Percentiles rank a stretch among this genome's conserved stretches.
Evolutionary conservation across 768 basidiomycete genomes (phyloP).

Genomic region (Clitopilus passeckerianus): DNA sequence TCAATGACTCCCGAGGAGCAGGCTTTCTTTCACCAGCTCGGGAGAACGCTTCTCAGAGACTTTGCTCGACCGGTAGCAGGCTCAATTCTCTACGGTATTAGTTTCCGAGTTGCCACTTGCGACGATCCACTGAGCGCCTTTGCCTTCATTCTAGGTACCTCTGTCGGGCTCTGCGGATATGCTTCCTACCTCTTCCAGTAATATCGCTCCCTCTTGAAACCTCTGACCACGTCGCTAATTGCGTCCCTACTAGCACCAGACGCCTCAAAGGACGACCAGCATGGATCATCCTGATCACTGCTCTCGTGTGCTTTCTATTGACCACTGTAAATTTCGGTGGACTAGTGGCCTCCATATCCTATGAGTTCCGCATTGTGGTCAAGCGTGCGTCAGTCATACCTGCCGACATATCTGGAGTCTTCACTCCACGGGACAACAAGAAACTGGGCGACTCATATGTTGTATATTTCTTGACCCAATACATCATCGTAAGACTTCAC

Average conservation of each 20-base stretch:
- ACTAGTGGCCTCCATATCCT: background rate
- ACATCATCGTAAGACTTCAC: background rate
- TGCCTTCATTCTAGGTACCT: background rate
- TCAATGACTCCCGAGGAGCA: background rate
- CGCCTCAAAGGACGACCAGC: background rate
- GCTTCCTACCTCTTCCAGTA: background rate
- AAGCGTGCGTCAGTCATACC: background rate
- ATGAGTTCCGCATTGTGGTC: background rate
- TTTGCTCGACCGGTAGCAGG: background rate
- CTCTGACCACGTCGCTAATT: background rate
- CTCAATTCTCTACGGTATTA: background rate
- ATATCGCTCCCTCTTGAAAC: background rate
- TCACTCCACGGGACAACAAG: background rate
- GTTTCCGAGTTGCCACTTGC: no score
- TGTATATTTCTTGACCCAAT: background rate
- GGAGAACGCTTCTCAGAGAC: background rate
- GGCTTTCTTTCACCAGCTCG: background rate
- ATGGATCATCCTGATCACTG: background rate
- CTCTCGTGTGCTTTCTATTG: background rate
- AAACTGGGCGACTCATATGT: background rate
- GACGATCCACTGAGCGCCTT: no score
- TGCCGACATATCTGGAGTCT: background rate
- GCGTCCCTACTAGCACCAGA: background rate
- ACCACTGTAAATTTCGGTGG: background rate
- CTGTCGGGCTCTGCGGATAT: background rate